Base-by-base conservation (phyloP, 345 rosid species). In the Laguncularia racemosa region DNA sequence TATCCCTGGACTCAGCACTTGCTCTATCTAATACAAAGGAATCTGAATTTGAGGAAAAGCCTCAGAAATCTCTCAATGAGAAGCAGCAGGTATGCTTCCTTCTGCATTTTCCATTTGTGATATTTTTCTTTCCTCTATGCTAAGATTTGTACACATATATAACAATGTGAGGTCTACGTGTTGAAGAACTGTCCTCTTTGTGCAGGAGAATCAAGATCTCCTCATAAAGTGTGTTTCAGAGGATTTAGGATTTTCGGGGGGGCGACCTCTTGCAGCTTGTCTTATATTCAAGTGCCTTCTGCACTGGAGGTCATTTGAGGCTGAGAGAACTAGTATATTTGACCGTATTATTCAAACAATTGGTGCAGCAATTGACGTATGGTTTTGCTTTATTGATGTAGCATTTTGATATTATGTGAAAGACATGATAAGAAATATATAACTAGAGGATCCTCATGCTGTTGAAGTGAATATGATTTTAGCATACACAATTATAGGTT, bases 291-390 rank as follows among this genome's bases (percentile, higher is more conserved):
- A 88, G 76, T 88, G 84, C 70, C 89, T 91, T 55, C 81, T 85
- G 55, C 95, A 85, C 59, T 91, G 97, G 97, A 84, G 97, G 64
- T 88, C 97, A 68, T 91, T 91, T 69, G 97, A 88, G 74, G 97
- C 81, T 58, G 91, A 91, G 70, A 74, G 96, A 69, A 91, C 97
- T 49, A 79, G 58, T 71, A 72, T 91, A 57, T 91, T 91, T 71
- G 89, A 91, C 60, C 89, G 96, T 43, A 76, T 93, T 56, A 87
- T 89, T 65, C 92, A 93, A 68, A 83, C 91, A 70, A 84, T 93
- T 60, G 84, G 86, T 18, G 56, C 88, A 44, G 80, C 97, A 44
- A 81, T 89, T 43, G 95, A 89, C 83, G 99, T 89, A 78, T 46
- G 58, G 10, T 17, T 13, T 23, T 2, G 28, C 28, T 23, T 23